Percentiles rank a stretch among this genome's conserved stretches.
These are phyloP conservation scores for Sporothrix luriei DNA, from an alignment of 2,329 filamentous ascomycete genomes.

Conservation along the genomic window DNA sequence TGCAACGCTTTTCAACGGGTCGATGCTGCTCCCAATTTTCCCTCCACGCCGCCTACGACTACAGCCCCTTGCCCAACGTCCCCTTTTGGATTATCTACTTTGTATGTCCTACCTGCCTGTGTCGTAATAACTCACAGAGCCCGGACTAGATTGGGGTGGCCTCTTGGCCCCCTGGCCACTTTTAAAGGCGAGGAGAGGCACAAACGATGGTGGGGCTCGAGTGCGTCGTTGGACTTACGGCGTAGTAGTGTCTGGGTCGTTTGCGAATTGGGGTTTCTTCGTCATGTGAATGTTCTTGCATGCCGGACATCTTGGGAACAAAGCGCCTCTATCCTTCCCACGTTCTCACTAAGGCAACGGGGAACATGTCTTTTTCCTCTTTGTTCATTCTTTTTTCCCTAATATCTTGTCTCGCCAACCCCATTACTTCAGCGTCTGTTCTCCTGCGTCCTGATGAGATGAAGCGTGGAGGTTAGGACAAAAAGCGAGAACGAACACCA, in stretches of 20 bases:
- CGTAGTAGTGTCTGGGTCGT: not conserved
- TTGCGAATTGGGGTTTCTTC: not conserved
- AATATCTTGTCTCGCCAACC: not conserved
- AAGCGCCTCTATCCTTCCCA: not conserved
- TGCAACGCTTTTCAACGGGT: constrained; percentile 7
- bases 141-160: constrained; percentile 4
- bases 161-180: not conserved
- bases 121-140: constrained; percentile 22
- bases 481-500: not conserved
- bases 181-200: not conserved
- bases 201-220: constrained; percentile 5
- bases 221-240: not conserved
- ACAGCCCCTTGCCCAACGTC: not conserved
- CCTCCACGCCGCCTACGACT: constrained; percentile 20
- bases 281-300: constrained; percentile 8
- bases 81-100: not conserved
- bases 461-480: not conserved
- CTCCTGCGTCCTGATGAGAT: not conserved
- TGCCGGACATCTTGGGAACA: not conserved
- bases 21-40: constrained; percentile 1
- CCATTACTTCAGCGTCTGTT: constrained; percentile 10
- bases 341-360: not conserved
- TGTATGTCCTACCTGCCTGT: not conserved
- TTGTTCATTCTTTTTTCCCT: not conserved
- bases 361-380: not conserved